These are phyloP conservation scores for Neurospora sp. DNA, from an alignment of 495 filamentous ascomycete genomes.

Conservation along the genomic window DNA sequence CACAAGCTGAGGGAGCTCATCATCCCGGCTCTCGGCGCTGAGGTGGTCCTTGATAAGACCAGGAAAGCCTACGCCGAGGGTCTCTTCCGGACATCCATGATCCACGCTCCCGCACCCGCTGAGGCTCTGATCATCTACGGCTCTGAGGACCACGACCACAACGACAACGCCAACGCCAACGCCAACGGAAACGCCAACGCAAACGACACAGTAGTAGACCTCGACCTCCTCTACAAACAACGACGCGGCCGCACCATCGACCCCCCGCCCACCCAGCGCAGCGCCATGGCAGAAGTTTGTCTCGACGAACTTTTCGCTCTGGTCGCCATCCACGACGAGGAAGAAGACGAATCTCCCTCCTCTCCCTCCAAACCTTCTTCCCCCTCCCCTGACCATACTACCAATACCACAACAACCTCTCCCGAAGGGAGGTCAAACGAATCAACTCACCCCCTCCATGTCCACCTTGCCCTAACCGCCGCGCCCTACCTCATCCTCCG, in stretches of 20 bases:
- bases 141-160: neutral
- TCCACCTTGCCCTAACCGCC: slow-evolving; percentile 61
- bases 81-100: slow-evolving; percentile 75
- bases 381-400: slow-evolving; percentile 17
- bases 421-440: slow-evolving; percentile 3
- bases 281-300: slow-evolving; percentile 67
- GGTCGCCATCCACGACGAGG: slow-evolving; percentile 37
- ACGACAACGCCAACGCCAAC: neutral
- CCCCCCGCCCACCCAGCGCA: slow-evolving; percentile 50
- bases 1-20: slow-evolving; percentile 56
- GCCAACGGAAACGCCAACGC: slow-evolving; percentile 3
- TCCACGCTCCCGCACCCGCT: slow-evolving; percentile 56
- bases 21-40: slow-evolving; percentile 59
- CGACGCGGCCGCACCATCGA: slow-evolving; percentile 64
- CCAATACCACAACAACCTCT: slow-evolving; percentile 6
- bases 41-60: slow-evolving; percentile 53
- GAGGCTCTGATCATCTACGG: slow-evolving; percentile 46
- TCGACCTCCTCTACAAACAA: slow-evolving; percentile 52
- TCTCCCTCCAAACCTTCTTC: slow-evolving; percentile 17
- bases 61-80: slow-evolving; percentile 61
- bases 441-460: slow-evolving; percentile 24
- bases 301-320: slow-evolving; percentile 75
- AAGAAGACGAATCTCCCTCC: neutral
- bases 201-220: slow-evolving; percentile 37
- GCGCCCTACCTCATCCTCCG: slow-evolving; percentile 80